Evolutionary conservation across 768 basidiomycete species (phyloP).

Genomic region (Collybiopsis confluens): DNA sequence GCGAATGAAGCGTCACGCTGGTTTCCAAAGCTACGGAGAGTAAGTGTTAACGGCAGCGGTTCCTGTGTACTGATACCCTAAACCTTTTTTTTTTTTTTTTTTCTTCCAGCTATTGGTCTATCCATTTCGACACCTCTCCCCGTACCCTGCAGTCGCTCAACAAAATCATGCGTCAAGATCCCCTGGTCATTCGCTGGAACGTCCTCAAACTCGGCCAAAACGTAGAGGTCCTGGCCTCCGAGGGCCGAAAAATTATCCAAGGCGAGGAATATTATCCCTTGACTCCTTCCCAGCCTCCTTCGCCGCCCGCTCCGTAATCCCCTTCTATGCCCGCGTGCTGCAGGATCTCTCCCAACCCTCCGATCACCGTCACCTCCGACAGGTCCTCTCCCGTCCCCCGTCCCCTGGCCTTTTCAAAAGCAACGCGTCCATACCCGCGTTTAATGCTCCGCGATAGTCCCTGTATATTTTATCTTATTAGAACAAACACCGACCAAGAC

Average conservation of each 20-base stretch:
- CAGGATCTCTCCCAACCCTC: slow-evolving; percentile 14
- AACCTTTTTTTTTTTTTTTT: neutral
- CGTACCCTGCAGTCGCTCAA: slow-evolving; percentile 61
- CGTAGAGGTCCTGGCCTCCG: slow-evolving; percentile 59
- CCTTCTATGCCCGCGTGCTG: slow-evolving; percentile 13
- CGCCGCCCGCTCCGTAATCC: too few species aligned
- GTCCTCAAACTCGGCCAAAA: slow-evolving; percentile 74
- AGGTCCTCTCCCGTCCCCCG: slow-evolving; percentile 46
- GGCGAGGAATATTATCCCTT: slow-evolving; percentile 14
- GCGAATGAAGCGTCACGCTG: slow-evolving; percentile 62
- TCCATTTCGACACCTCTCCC: slow-evolving; percentile 88
- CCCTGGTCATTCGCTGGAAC: slow-evolving; percentile 80
- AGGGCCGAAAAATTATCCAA: slow-evolving; percentile 41
- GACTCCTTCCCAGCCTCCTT: neutral
- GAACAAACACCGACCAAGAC: too few species aligned
- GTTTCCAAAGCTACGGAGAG: slow-evolving; percentile 65
- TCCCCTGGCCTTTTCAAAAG: slow-evolving; percentile 46
- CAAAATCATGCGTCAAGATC: slow-evolving; percentile 68
- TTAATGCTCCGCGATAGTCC: slow-evolving; percentile 60
- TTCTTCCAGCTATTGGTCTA: slow-evolving; percentile 73
- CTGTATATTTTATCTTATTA: slow-evolving; percentile 27
- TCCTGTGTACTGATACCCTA: too few species aligned
- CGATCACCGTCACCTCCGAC: slow-evolving; percentile 31
- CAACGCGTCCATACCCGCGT: slow-evolving; percentile 53
- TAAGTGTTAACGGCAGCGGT: slow-evolving; percentile 52